Evolutionary conservation across 2,329 filamentous ascomycete species (phyloP).

Genomic region (Graphilbum sp.): DNA sequence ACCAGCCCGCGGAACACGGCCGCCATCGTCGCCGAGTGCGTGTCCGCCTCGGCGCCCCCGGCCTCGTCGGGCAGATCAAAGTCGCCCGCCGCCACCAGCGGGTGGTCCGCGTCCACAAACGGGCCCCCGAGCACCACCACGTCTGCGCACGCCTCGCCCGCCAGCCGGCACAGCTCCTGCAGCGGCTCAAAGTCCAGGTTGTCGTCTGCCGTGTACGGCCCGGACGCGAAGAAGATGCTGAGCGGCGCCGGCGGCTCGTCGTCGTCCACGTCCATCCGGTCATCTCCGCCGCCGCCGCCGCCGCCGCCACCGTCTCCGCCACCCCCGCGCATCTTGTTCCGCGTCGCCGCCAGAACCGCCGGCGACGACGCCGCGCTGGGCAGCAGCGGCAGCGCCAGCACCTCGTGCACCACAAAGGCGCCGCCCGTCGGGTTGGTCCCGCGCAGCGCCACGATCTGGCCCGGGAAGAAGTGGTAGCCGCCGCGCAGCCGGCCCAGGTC

Average conservation of each 20-base stretch:
- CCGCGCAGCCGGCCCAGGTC: slow-evolving; percentile 51
- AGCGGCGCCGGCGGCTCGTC: slow-evolving; percentile 40
- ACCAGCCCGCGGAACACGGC: slow-evolving; percentile 75
- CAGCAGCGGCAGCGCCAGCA: slow-evolving; percentile 59
- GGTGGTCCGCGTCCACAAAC: slow-evolving; percentile 85
- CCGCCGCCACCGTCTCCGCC: slow-evolving; percentile 17
- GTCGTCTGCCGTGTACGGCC: slow-evolving; percentile 84
- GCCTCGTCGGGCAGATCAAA: slow-evolving; percentile 54
- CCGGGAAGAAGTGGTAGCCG: slow-evolving; percentile 75
- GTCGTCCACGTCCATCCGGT: slow-evolving; percentile 37
- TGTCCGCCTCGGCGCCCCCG: slow-evolving; percentile 32
- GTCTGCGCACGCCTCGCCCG: slow-evolving; percentile 60
- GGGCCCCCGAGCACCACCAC: slow-evolving; percentile 67
- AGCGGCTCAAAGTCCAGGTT: slow-evolving; percentile 84
- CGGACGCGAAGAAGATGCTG: slow-evolving; percentile 61
- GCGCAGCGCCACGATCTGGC: slow-evolving; percentile 75
- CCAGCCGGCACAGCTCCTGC: slow-evolving; percentile 62
- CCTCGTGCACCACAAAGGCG: slow-evolving; percentile 64
- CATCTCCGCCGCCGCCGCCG: slow-evolving; percentile 21
- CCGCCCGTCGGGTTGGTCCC: slow-evolving; percentile 78
- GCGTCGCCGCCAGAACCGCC: slow-evolving; percentile 47
- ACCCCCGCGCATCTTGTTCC: slow-evolving; percentile 49
- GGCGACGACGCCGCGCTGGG: slow-evolving; percentile 56
- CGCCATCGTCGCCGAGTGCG: slow-evolving; percentile 62
- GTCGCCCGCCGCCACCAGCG: slow-evolving; percentile 65